Evolutionary conservation across 257 asterid genomes (phyloP), one percentile per base, ranked within the genome.

Genomic region (Pogostemon cablin): DNA sequence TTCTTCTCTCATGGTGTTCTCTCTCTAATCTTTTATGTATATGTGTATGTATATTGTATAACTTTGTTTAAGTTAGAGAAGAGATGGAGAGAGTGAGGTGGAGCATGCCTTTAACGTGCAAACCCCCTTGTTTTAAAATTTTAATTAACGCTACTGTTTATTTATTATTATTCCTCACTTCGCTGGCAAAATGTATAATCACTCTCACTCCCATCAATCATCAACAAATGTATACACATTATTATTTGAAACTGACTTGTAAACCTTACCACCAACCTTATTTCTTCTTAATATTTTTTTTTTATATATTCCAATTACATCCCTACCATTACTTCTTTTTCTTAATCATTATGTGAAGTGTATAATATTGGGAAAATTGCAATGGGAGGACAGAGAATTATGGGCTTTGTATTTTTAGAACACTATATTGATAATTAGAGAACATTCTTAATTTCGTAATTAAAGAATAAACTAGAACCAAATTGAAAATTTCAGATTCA

Each of bases 31-130:
- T 25, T 25, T 1, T 25, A 25, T 25, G 32, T 25, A 25, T 25
- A 25, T 25, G 32, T 25, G 32, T 25, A 34, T 53, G 25, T 63
- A 2, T 6, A 49, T 9, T 65, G 64, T 68, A 77, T 85, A 79
- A 81, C 80, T 89, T 85, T 80, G 89, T 84, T 84, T 59, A 78
- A 85, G 92, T 76, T 77, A 71, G 85, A 87, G 92, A 80, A 86
- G 91, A 81, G 63, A 79, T 78, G 83, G 81, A 87, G 82, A 78
- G 82, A 77, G 79, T 81, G 91, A 84, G 91, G 84, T 84, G 91
- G 85, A 84, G 86, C 87, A 85, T 86, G 85, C 83, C 81, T 84
- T 84, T 81, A 80, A 83, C 92, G 86, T 87, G 92, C 90, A 78
- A 80, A 48, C 80, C 79, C 56, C 81, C 76, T 81, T 69, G 78